Percentiles rank a stretch among this genome's conserved stretches.
Evolutionary conservation across 106 monocot genomes (phyloP).

Genomic region (Triglochin maritima): DNA sequence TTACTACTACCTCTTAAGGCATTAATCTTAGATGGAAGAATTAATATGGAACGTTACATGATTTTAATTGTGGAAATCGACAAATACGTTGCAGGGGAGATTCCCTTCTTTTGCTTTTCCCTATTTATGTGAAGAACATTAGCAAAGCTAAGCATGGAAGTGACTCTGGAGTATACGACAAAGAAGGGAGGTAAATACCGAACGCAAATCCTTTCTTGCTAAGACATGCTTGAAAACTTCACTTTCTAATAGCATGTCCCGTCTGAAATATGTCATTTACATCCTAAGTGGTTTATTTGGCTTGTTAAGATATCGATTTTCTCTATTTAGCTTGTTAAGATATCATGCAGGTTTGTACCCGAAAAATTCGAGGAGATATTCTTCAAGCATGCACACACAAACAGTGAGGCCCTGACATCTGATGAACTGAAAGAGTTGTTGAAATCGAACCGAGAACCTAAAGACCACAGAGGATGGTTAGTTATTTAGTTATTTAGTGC

Average conservation of each 20-base stretch:
- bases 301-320: too few species aligned
- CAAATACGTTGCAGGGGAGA: slow-evolving; percentile 12
- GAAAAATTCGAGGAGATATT: slow-evolving; percentile 72
- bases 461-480: slow-evolving; percentile 52
- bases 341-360: slow-evolving; percentile 58
- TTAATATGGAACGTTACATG: neutral
- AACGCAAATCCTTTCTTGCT: neutral
- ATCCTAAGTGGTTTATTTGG: too few species aligned
- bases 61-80: neutral
- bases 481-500: neutral
- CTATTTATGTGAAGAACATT: slow-evolving; percentile 69
- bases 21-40: neutral
- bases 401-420: slow-evolving; percentile 40
- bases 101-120: slow-evolving; percentile 24
- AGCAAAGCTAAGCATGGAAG: slow-evolving; percentile 64
- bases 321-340: too few species aligned
- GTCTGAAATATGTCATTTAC: too few species aligned
- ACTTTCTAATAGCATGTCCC: neutral
- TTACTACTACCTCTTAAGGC: too few species aligned
- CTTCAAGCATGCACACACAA: slow-evolving; percentile 51
- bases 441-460: slow-evolving; percentile 36
- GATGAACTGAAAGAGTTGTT: slow-evolving; percentile 56
- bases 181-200: slow-evolving; percentile 48
- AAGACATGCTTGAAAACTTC: neutral
- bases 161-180: slow-evolving; percentile 55